Base-by-base conservation (phyloP, 2,329 filamentous ascomycete genomes). In the Neofusicoccum ribis region DNA sequence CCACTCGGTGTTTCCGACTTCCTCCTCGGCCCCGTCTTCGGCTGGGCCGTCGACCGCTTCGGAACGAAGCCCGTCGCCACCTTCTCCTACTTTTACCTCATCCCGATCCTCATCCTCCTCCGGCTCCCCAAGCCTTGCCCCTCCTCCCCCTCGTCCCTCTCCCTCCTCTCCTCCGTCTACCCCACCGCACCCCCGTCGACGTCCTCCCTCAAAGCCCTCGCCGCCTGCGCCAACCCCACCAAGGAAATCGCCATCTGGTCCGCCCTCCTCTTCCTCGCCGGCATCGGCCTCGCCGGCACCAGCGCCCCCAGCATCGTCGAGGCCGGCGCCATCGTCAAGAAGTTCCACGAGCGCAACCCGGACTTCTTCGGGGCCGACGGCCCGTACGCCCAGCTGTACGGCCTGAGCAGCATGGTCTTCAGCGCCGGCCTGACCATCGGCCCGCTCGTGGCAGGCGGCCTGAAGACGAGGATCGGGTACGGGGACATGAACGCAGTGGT, bases 371-470 rank as follows among this genome's bases (percentile, higher is more conserved):
- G 85, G 0, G 74, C 78, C 1, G 78, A 84, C 5, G 84, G 84
- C 0, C 87, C 87, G 0, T 89, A 88, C 70, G 88, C 87, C 1
- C 88, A 90, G 73, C 78, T 89, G 0, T 90, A 89, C 71, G 87
- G 85, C 2, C 77, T 90, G 66, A 88, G 86, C 69, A 86, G 83
- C 14, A 83, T 89, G 80, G 81, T 86, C 0, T 89, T 88, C 72
- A 85, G 83, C 65, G 76, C 79, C 0, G 88, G 88, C 0, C 74
- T 89, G 62, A 84, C 86, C 0, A 58, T 88, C 5, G 88, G 88
- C 0, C 88, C 88, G 0, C 71, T 88, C 11, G 72, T 86, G 54
- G 84, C 82, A 7, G 87, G 86, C 0, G 71, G 69, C 5, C 69
- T 88, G 68, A 84, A 81, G 68, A 80, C 85, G 47, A 71, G 65